Conservation (phyloP, 2,329 filamentous ascomycete genomes). For the Exophiala phaeomuriformis region DNA sequence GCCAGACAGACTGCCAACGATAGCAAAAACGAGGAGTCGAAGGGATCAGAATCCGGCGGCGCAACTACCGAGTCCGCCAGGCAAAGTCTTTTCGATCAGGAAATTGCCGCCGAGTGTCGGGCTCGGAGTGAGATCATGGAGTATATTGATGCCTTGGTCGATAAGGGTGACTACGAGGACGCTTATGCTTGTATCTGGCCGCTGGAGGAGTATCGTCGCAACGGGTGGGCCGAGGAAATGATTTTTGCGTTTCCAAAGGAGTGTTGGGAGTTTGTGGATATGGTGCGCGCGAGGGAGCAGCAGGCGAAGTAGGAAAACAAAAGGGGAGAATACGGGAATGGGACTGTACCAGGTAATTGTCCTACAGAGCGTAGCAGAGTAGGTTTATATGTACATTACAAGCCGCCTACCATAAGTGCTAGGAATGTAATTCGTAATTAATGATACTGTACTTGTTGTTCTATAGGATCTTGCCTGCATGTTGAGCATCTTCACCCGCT, state of each 20-base stretch:
- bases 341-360: no score
- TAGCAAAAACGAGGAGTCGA: background rate
- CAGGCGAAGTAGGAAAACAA: background rate
- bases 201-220: slow-evolving; percentile 13
- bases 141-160: slow-evolving; percentile 39
- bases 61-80: background rate
- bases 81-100: slow-evolving; percentile 11
- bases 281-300: background rate
- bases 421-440: no score
- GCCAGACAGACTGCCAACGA: slow-evolving; percentile 6
- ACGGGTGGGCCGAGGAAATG: slow-evolving; percentile 16
- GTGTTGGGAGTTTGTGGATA: slow-evolving; percentile 6
- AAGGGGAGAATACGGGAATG: no score
- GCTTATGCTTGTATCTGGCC: slow-evolving; percentile 14
- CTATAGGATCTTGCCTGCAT: no score
- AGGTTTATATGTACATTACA: no score
- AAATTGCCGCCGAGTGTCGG: slow-evolving; percentile 33
- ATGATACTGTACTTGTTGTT: no score
- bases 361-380: no score
- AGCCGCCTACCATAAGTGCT: no score
- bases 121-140: slow-evolving; percentile 50
- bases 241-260: slow-evolving; percentile 11
- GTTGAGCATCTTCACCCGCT: no score
- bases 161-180: slow-evolving; percentile 10
- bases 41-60: background rate